phyloP scores from a whole-genome alignment of 2,329 filamentous ascomycete species.

The Tolypocladium inflatum region DNA sequence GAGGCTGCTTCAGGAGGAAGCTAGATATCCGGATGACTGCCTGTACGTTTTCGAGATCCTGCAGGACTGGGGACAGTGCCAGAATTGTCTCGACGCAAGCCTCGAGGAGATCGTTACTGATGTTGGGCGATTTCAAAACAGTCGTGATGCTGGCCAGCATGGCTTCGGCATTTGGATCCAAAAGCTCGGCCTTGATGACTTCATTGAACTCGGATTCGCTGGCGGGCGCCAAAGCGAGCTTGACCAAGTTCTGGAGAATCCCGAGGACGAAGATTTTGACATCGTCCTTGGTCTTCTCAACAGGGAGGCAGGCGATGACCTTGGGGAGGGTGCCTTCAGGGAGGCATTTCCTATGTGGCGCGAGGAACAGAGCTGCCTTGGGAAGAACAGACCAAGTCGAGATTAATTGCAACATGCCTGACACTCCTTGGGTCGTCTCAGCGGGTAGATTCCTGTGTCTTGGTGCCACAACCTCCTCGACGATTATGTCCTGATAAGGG shows the following conservation, averaged over 20 bases:
- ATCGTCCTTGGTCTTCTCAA: constrained; percentile 70
- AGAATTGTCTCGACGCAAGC: constrained; percentile 72
- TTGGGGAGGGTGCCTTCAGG: constrained; percentile 58
- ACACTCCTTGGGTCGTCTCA: constrained; percentile 85
- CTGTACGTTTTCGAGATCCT: constrained; percentile 58
- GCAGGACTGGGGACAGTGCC: constrained; percentile 62
- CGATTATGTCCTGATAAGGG: constrained; percentile 59
- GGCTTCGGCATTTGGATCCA: constrained; percentile 46
- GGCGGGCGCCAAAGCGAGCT: constrained; percentile 45
- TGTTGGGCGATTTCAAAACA: constrained; percentile 51
- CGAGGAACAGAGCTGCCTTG: constrained; percentile 58
- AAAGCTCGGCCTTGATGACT: constrained; percentile 43
- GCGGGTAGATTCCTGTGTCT: constrained; percentile 67
- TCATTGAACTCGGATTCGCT: constrained; percentile 47
- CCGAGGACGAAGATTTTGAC: constrained; percentile 76
- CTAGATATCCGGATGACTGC: constrained; percentile 71
- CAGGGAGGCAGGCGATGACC: constrained; percentile 61
- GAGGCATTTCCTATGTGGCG: constrained; percentile 24
- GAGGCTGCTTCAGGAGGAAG: constrained; percentile 77
- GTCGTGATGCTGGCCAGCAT: constrained; percentile 59
- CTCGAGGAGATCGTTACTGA: constrained; percentile 67
- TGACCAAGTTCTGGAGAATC: constrained; percentile 62
- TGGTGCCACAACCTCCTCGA: constrained; percentile 66
- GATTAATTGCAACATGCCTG: constrained; percentile 71
- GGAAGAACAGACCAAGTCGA: constrained; percentile 67